These are phyloP conservation scores for Paramyrothecium roridum DNA, from an alignment of 2,329 filamentous ascomycete species.

Conservation along the genomic window DNA sequence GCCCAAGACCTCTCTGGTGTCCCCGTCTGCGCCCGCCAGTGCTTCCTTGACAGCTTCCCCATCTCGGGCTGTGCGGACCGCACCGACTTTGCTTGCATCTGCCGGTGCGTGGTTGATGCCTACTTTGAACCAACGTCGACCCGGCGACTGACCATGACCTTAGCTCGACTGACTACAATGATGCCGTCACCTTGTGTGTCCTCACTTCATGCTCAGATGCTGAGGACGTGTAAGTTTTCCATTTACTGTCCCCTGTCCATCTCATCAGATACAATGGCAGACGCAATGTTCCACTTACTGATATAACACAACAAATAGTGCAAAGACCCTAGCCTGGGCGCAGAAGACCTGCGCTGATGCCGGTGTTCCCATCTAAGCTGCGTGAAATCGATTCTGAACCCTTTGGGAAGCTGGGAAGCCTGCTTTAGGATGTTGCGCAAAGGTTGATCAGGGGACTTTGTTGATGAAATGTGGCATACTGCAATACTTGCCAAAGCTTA, in stretches of 20 bases:
- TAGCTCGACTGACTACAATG: not conserved
- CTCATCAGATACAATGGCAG: not conserved
- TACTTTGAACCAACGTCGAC: not conserved
- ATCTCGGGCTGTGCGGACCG: conserved; percentile 6
- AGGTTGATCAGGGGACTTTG: too few relatives aligned
- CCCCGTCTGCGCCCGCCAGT: conserved; percentile 1
- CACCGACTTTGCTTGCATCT: conserved; percentile 10
- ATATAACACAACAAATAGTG: not conserved
- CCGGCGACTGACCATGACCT: not conserved
- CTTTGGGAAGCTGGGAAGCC: too few relatives aligned
- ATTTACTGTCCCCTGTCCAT: not conserved
- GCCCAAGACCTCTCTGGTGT: conserved; percentile 10
- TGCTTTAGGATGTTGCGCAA: too few relatives aligned
- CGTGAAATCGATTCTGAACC: too few relatives aligned
- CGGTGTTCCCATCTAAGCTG: not conserved
- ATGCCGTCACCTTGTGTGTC: not conserved
- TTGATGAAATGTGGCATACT: too few relatives aligned
- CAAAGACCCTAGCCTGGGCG: not conserved
- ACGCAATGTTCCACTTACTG: not conserved
- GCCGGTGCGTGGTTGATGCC: conserved; percentile 5
- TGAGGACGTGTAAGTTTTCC: not conserved
- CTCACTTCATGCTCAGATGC: not conserved
- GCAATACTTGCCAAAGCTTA: too few relatives aligned
- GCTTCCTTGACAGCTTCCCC: conserved; percentile 9
- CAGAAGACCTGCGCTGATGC: not conserved